Conservation (phyloP, 257 asterid genomes). For the Cinchona pubescens region DNA sequence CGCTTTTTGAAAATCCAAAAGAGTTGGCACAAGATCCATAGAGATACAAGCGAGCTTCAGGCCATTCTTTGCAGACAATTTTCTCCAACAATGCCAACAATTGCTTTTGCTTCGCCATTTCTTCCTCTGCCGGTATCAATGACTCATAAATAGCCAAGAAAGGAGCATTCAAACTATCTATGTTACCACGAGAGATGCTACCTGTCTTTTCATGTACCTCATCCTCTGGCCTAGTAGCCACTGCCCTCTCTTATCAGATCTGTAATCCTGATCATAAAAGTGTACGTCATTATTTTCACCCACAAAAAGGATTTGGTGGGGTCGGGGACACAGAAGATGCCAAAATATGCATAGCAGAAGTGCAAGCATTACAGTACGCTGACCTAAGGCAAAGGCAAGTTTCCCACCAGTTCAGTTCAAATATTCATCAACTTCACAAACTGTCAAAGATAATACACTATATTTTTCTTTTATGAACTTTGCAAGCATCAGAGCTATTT, state of each 20-base stretch:
- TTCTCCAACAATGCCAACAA: slow-evolving; percentile 56
- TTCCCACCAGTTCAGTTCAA: background rate
- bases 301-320: background rate
- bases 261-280: slow-evolving; percentile 55
- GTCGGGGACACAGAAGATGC: background rate
- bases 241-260: slow-evolving; percentile 83
- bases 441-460: background rate
- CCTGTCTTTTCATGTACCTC: slow-evolving; percentile 55
- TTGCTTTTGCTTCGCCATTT: slow-evolving; percentile 79
- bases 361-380: background rate
- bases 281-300: slow-evolving; percentile 1
- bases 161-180: slow-evolving; percentile 42
- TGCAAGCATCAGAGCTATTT: background rate
- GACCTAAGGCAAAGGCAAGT: background rate
- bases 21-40: slow-evolving; percentile 98
- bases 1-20: slow-evolving; percentile 90
- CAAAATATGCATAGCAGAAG: background rate
- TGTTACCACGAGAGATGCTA: slow-evolving; percentile 58
- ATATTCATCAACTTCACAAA: background rate
- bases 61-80: slow-evolving; percentile 75
- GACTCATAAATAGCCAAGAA: slow-evolving; percentile 64
- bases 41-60: slow-evolving; percentile 67
- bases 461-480: background rate
- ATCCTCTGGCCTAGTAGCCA: slow-evolving; percentile 70
- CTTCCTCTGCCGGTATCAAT: slow-evolving; percentile 86